Percentiles rank a stretch among this genome's conserved stretches.
Evolutionary conservation across 2,329 filamentous ascomycete genomes (phyloP).

Genomic region (Elsinoe arachidis): DNA sequence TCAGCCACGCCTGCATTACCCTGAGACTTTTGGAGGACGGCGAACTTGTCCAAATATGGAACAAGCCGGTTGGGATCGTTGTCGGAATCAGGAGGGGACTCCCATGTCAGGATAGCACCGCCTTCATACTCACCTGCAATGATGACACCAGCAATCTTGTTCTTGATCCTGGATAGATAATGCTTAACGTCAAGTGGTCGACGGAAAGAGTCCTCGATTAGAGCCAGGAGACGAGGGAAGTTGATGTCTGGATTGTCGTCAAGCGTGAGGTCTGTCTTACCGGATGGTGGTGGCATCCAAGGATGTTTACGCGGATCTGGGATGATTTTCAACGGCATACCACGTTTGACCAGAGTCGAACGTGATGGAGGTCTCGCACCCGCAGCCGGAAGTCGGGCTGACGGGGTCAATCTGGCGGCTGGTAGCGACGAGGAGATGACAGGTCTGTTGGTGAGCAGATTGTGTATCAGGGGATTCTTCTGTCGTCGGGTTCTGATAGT

Average conservation of each 20-base stretch:
- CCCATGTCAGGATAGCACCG: constrained; percentile 91
- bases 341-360: constrained; percentile 69
- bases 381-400: constrained; percentile 25
- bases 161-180: constrained; percentile 72
- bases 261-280: constrained; percentile 55
- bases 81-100: constrained; percentile 49
- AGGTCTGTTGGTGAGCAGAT: constrained; percentile 90
- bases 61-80: constrained; percentile 55
- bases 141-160: constrained; percentile 80
- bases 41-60: constrained; percentile 96
- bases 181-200: constrained; percentile 73
- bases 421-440: constrained; percentile 87
- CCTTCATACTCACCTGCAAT: constrained; percentile 96
- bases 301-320: constrained; percentile 57
- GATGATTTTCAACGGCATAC: constrained; percentile 79
- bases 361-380: constrained; percentile 20
- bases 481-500: constrained; percentile 51
- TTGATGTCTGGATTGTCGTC: constrained; percentile 71
- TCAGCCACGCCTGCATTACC: constrained; percentile 82
- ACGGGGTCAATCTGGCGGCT: constrained; percentile 49
- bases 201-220: constrained; percentile 91
- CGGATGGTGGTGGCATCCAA: constrained; percentile 59
- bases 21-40: constrained; percentile 78
- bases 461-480: constrained; percentile 86
- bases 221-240: constrained; percentile 67